Percentiles rank a stretch among this genome's conserved stretches.
These are phyloP conservation scores for Oropetium thomaeum DNA, from an alignment of 176 grass and related monocot species.

Conservation along the genomic window DNA sequence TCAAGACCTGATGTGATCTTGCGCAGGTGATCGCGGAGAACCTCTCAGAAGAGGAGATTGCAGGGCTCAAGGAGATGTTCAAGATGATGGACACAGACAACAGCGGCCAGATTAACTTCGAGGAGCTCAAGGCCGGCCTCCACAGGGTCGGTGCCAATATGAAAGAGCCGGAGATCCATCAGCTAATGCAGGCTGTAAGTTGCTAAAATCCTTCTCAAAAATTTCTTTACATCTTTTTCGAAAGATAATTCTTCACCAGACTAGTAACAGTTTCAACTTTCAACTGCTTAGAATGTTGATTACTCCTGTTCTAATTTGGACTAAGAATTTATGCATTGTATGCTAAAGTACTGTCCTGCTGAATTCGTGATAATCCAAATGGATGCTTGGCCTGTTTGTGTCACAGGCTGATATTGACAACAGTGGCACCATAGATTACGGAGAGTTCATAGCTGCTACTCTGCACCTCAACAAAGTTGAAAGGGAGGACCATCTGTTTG, in stretches of 20 bases:
- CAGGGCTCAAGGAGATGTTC: constrained; percentile 58
- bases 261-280: no score
- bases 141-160: constrained; percentile 47
- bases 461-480: constrained; percentile 68
- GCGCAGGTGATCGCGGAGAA: constrained; percentile 55
- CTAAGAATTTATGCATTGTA: no score
- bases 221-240: neutral
- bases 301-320: no score
- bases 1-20: neutral
- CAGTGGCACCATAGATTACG: constrained; percentile 67
- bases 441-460: constrained; percentile 69
- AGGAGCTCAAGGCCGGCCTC: constrained; percentile 53
- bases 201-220: no score
- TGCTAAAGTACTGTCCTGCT: no score
- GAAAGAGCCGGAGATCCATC: constrained; percentile 46
- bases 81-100: constrained; percentile 67
- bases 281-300: no score
- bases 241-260: neutral
- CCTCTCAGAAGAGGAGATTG: constrained; percentile 56
- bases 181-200: constrained; percentile 59
- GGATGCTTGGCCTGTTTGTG: no score
- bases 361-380: no score
- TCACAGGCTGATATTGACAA: constrained; percentile 65
- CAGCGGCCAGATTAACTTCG: constrained; percentile 56
- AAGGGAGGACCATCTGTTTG: constrained; percentile 57